These are phyloP conservation scores for Didymella arachidicola DNA, from an alignment of 2,329 filamentous ascomycete species.

Conservation along the genomic window DNA sequence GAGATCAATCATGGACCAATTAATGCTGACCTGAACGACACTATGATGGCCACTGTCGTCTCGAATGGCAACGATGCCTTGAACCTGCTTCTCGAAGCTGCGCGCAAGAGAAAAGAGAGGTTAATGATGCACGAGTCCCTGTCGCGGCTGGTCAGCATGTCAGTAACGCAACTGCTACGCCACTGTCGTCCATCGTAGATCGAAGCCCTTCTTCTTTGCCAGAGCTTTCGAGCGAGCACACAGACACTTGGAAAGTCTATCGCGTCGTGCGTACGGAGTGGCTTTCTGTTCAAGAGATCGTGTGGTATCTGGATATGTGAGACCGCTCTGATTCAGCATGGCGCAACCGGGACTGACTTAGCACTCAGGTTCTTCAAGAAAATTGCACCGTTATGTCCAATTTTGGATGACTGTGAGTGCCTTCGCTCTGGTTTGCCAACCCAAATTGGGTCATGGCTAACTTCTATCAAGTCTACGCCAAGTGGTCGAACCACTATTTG, in stretches of 20 bases:
- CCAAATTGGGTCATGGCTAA: no score
- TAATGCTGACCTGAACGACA: not conserved
- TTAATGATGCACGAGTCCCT: not conserved
- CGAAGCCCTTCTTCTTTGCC: not conserved
- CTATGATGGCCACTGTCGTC: slow-evolving; percentile 1
- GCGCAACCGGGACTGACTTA: not conserved
- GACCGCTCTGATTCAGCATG: not conserved
- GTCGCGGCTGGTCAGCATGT: not conserved
- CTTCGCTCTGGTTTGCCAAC: not conserved
- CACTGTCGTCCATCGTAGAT: not conserved
- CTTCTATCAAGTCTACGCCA: not conserved
- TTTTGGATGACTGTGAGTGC: not conserved
- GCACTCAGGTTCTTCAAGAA: not conserved
- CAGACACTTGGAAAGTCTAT: not conserved
- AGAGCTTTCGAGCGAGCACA: not conserved
- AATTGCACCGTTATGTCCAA: not conserved
- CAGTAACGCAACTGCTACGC: not conserved
- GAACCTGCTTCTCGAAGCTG: not conserved
- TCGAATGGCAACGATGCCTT: slow-evolving; percentile 5
- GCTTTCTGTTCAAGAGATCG: not conserved
- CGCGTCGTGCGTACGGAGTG: not conserved
- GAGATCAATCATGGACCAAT: not conserved
- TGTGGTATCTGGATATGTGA: not conserved
- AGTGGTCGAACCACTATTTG: not conserved
- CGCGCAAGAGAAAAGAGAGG: not conserved